phyloP scores from a whole-genome alignment of 1,284 basidiomycete genomes.

The Puccinia coronata region DNA sequence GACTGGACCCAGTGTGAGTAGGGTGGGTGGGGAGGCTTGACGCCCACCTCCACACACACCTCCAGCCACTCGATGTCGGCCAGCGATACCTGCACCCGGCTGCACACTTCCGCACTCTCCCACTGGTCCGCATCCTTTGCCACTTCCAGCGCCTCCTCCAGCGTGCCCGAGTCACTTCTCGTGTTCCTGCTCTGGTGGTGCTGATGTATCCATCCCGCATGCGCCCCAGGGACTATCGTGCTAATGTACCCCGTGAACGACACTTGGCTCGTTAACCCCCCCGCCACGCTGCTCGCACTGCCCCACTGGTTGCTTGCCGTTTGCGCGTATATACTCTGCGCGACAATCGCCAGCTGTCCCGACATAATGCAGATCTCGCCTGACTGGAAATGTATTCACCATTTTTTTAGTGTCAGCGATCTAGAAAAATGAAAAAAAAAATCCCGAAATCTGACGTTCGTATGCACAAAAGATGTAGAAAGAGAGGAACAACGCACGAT shows the following conservation, averaged over 20 bases:
- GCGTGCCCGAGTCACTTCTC: neutral
- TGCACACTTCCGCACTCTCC: neutral
- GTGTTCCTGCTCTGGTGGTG: too few relatives aligned
- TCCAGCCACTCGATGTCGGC: conserved; percentile 35
- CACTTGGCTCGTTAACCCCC: neutral
- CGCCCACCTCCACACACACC: neutral
- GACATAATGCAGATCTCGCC: conserved; percentile 21
- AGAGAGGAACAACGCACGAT: neutral
- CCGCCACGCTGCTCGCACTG: too few relatives aligned
- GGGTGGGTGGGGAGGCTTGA: neutral
- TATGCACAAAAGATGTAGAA: neutral
- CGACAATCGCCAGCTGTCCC: neutral
- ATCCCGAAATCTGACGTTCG: neutral
- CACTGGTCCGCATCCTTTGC: neutral
- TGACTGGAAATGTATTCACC: neutral
- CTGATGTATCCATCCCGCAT: neutral
- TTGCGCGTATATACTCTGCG: conserved; percentile 12
- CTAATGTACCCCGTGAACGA: conserved; percentile 3
- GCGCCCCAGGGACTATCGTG: neutral
- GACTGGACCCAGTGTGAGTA: neutral
- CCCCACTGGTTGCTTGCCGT: too few relatives aligned
- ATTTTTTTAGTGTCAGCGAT: neutral
- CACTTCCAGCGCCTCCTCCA: neutral
- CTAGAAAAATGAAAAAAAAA: neutral
- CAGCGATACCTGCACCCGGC: neutral